Evolutionary conservation across 176 grass and related monocot genomes (phyloP).

Genomic region (Rhipidocladum racemiflorum): DNA sequence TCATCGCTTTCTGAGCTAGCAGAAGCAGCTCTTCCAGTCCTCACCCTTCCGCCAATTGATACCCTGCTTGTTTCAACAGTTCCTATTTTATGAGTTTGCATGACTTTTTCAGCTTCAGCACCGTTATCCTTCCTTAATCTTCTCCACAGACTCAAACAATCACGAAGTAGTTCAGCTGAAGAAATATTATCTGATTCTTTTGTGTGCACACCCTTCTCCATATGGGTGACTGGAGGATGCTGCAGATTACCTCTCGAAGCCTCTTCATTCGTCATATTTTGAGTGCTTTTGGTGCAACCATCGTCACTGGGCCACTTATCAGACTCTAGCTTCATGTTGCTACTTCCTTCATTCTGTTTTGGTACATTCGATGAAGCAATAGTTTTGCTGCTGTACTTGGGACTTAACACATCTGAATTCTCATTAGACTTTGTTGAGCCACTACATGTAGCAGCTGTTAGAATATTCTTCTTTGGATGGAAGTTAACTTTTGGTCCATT

Average conservation of each 20-base stretch:
- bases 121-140: constrained; percentile 16
- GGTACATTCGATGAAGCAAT: constrained; percentile 13
- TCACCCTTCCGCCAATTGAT: not conserved
- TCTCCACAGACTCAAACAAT: constrained; percentile 37
- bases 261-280: not conserved
- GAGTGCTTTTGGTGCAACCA: constrained; percentile 5
- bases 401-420: constrained; percentile 17
- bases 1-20: constrained; percentile 20
- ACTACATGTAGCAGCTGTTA: constrained; percentile 4
- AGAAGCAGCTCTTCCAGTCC: not conserved
- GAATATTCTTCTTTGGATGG: constrained; percentile 1
- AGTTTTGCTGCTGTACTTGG: constrained; percentile 29
- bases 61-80: not conserved
- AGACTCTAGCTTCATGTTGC: constrained; percentile 18
- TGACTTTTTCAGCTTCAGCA: constrained; percentile 17
- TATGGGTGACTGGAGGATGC: constrained; percentile 1
- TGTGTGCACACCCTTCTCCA: not conserved
- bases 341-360: constrained; percentile 28
- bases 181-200: constrained; percentile 20
- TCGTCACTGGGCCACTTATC: not conserved
- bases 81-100: not conserved
- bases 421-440: constrained; percentile 21
- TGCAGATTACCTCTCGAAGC: not conserved
- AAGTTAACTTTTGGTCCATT: constrained; percentile 23
- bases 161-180: constrained; percentile 23